These are phyloP conservation scores for Phyllosticta paracitricarpa DNA, from an alignment of 2,329 filamentous ascomycete genomes.

Conservation along the genomic window DNA sequence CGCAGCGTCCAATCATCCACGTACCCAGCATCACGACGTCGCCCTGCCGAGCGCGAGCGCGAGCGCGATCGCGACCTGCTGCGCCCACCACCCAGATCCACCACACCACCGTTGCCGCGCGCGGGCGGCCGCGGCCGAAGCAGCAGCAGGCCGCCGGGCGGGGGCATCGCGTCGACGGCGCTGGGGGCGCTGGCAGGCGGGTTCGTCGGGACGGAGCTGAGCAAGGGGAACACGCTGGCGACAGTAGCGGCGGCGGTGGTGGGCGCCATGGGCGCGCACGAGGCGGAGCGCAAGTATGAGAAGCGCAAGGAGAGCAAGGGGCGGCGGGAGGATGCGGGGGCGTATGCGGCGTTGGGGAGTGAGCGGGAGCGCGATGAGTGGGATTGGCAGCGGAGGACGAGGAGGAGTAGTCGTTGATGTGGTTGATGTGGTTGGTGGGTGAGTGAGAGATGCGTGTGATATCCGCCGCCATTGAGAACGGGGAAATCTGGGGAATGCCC, in stretches of 20 bases:
- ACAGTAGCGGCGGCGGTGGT: conserved; percentile 26
- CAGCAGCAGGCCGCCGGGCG: not conserved
- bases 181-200: conserved; percentile 27
- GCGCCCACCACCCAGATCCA: not conserved
- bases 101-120: not conserved
- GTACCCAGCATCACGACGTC: not conserved
- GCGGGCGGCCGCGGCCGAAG: not conserved
- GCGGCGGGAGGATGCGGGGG: not conserved
- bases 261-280: conserved; percentile 23
- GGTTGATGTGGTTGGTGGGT: too few relatives aligned
- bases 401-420: not conserved
- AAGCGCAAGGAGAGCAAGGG: conserved; percentile 8
- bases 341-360: not conserved
- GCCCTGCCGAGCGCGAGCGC: not conserved
- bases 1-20: not conserved
- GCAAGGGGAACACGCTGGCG: conserved; percentile 18
- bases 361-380: not conserved
- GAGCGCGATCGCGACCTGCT: not conserved
- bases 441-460: not conserved
- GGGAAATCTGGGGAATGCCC: too few relatives aligned
- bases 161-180: conserved; percentile 13
- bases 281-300: conserved; percentile 20
- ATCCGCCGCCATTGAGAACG: too few relatives aligned
- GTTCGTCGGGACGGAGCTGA: conserved; percentile 20
- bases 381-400: not conserved